Base-by-base conservation (phyloP, 1,284 basidiomycete genomes). In the Trichosporon sp. region DNA sequence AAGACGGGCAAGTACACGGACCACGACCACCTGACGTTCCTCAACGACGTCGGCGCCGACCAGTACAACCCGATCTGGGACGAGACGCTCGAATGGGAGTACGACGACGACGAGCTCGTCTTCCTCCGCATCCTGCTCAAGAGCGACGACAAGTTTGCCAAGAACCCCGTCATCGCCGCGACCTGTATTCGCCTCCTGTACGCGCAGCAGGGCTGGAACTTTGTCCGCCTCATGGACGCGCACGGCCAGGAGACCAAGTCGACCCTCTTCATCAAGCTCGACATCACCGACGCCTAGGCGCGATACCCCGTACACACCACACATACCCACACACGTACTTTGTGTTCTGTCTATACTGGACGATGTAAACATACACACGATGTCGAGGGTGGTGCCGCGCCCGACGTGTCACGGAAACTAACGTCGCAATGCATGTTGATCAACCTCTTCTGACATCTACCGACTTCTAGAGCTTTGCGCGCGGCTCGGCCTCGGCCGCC, bases 31-130 rank as follows among this genome's bases (percentile, higher is more conserved):
- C 64, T 68, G n/a, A 27, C 13, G n/a, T 68, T 68, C 63, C 53
- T 65, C 6, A 42, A 53, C 60, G 27, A 23, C n/a, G 63, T 44
- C 11, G 29, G 60, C 25, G 51, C 29, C 9, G 34, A 35, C 11
- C 47, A 32, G n/a, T 62, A 47, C 21, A 44, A 34, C 80, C 94
- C 95, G 0, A 84, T 90, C 4, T 97, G 93, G 92, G 87, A 93
- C 75, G 89, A 93, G 77, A 84, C 84, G 31, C 82, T 95, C 42
- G 84, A 85, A 60, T 85, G 95, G 51, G 88, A 89, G n/a, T 92
- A 94, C 77, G 88, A 90, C 68, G 67, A 65, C 29, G 63, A 68
- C 47, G 71, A 70, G 32, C 69, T 72, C 60, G 67, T 68, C 18
- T 72, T 72, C 62, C 51, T 72, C 5, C 69, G 71, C 47, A 63